Base-by-base conservation (phyloP, 306 rosid species). In the Urtica urens region DNA sequence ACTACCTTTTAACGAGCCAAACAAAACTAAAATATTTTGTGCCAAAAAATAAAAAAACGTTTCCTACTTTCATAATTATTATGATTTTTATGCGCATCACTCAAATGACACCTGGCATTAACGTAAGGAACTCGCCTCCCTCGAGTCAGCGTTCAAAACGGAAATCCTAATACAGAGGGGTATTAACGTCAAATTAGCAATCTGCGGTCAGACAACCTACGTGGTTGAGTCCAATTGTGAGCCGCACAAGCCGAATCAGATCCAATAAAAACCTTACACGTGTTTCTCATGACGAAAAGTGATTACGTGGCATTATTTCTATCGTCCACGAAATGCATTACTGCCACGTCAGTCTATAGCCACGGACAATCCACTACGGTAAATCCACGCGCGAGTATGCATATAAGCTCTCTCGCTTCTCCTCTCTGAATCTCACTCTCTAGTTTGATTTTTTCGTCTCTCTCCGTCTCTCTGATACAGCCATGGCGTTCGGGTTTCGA, bases 401-500 rank as follows among this genome's bases (percentile, higher is more conserved):
- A 17, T 69, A 63, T 72, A 62, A 64, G 63, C 17, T 15, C 2
- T 8, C 58, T 35, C n/a, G n/a, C 58, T 38, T 23, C 18, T 59
- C n/a, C 1, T n/a, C 24, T 15, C 15, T 40, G 10, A 57, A 55
- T 57, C 58, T 68, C 74, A 34, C 33, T 66, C 64, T 4, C 33
- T 13, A 34, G 66, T 43, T 65, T 41, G 51, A 13, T 56, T 34
- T 52, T 9, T 50, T 66, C 38, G 55, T 35, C 53, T 8, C 25
- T 29, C 30, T 43, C 51, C 39, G n/a, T 39, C 35, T 25, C 40
- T 12, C 23, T 28, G 54, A 10, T 25, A 48, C 12, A 42, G 65
- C 81, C 62, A 92, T 92, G 96, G 93, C 94, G 78, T 54, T 72
- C 55, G 49, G 85, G 86, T 76, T 63, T 53, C 71, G 72, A 6